phyloP scores from a whole-genome alignment of 352 stramenopile species.

The Globisporangium splendens region DNA sequence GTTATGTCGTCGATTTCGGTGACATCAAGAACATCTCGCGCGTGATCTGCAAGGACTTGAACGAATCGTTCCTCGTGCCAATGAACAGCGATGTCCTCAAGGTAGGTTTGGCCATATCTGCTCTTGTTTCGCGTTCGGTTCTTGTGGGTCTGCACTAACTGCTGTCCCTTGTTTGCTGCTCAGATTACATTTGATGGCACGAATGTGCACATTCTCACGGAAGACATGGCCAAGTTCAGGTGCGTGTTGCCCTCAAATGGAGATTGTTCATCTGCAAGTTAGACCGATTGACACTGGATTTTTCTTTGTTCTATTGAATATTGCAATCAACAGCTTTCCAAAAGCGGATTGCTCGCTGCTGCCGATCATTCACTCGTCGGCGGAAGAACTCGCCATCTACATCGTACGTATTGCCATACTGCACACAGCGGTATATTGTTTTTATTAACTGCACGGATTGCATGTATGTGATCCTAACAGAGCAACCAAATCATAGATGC shows the following conservation, averaged over 20 bases:
- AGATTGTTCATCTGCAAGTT: neutral
- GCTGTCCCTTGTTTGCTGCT: neutral
- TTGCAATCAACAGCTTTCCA: conserved; percentile 81
- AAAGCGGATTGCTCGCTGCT: conserved; percentile 93
- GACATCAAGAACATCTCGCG: conserved; percentile 95
- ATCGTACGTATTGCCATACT: conserved; percentile 72
- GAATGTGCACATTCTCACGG: conserved; percentile 90
- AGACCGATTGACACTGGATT: neutral
- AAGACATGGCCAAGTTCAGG: conserved; percentile 94
- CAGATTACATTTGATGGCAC: conserved; percentile 82
- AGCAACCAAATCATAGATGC: conserved; percentile 85
- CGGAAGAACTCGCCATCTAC: conserved; percentile 96
- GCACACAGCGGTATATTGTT: too few species aligned
- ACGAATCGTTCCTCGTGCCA: conserved; percentile 97
- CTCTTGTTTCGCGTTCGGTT: neutral
- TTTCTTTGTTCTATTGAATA: neutral
- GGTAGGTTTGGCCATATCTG: conserved; percentile 19
- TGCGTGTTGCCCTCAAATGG: conserved; percentile 8
- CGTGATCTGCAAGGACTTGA: conserved; percentile 94
- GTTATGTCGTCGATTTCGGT: conserved; percentile 98
- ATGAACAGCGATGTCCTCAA: conserved; percentile 93
- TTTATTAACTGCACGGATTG: neutral
- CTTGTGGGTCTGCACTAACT: neutral
- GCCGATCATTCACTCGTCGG: conserved; percentile 96
- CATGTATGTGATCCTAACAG: conserved; percentile 24